A percentile compares a stretch with the other conserved stretches of the same genome.
phyloP scores from a whole-genome alignment of 1,139 yeast genomes.

The Keqinozyma sinolaborantium region DNA sequence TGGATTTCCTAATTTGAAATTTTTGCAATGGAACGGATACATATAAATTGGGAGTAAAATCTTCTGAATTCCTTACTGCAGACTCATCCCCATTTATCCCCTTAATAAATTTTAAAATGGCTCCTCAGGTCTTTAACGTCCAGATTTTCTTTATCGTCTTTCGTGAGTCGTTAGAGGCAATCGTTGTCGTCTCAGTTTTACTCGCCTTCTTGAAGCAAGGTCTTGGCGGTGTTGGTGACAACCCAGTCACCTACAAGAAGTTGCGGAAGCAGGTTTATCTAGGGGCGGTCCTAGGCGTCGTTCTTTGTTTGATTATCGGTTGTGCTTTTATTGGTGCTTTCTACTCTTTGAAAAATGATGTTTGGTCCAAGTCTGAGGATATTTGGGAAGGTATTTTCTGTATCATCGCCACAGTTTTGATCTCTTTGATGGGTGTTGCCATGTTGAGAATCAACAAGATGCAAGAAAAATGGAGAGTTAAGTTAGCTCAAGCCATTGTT shows the following conservation, averaged over 20 bases:
- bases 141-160: constrained; percentile 79
- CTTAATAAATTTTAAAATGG: constrained; percentile 7
- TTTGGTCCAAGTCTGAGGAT: constrained; percentile 86
- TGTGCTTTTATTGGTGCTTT: constrained; percentile 83
- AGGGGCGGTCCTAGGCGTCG: constrained; percentile 70
- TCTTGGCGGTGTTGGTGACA: constrained; percentile 51
- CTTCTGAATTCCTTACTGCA: background rate
- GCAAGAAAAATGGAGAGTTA: constrained; percentile 89
- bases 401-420: constrained; percentile 76
- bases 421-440: constrained; percentile 88
- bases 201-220: constrained; percentile 89
- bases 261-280: constrained; percentile 73
- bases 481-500: constrained; percentile 72
- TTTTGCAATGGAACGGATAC: background rate
- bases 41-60: background rate
- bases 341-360: constrained; percentile 72
- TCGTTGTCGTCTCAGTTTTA: constrained; percentile 83
- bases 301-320: constrained; percentile 76
- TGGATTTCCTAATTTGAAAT: too few relatives aligned
- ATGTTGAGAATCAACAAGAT: constrained; percentile 87
- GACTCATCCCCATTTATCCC: constrained; percentile 1
- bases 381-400: constrained; percentile 91
- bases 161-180: constrained; percentile 88
- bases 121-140: constrained; percentile 49
- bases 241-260: constrained; percentile 52